phyloP scores from a whole-genome alignment of 257 asterid genomes.

The Capsicum chinense region DNA sequence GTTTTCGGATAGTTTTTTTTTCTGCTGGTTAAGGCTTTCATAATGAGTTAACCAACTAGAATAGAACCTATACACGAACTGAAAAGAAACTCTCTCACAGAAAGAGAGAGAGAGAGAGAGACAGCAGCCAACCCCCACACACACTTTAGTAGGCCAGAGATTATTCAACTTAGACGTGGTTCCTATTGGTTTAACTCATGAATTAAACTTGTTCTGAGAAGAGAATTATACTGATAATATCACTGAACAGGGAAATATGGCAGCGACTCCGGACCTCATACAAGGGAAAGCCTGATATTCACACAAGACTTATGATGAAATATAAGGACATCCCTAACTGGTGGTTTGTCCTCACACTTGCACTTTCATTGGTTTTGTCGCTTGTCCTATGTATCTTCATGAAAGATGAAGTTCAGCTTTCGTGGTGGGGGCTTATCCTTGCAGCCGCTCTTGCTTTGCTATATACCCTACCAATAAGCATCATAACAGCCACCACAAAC shows the following conservation, averaged over 20 bases:
- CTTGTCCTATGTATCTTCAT: slow-evolving; percentile 57
- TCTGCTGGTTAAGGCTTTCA: neutral
- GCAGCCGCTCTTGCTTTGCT: slow-evolving; percentile 48
- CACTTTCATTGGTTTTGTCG: slow-evolving; percentile 49
- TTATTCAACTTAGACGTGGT: neutral
- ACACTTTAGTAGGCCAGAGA: neutral
- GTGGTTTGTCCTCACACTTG: slow-evolving; percentile 65
- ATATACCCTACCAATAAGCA: slow-evolving; percentile 73
- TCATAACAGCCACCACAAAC: slow-evolving; percentile 82
- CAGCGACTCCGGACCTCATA: slow-evolving; percentile 39
- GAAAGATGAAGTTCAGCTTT: slow-evolving; percentile 68
- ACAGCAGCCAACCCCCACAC: neutral
- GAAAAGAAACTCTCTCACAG: neutral
- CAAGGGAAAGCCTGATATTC: slow-evolving; percentile 60
- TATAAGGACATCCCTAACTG: slow-evolving; percentile 70
- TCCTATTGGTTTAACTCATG: neutral
- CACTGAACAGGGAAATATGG: slow-evolving; percentile 53
- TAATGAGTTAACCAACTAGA: neutral
- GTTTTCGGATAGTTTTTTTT: neutral
- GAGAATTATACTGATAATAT: neutral
- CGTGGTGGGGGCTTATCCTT: slow-evolving; percentile 83
- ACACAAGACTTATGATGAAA: slow-evolving; percentile 68
- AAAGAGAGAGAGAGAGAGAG: neutral
- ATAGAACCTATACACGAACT: neutral
- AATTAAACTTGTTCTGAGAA: neutral